Base-by-base conservation (phyloP, 352 stramenopile genomes). In the Phytophthora sojae region DNA sequence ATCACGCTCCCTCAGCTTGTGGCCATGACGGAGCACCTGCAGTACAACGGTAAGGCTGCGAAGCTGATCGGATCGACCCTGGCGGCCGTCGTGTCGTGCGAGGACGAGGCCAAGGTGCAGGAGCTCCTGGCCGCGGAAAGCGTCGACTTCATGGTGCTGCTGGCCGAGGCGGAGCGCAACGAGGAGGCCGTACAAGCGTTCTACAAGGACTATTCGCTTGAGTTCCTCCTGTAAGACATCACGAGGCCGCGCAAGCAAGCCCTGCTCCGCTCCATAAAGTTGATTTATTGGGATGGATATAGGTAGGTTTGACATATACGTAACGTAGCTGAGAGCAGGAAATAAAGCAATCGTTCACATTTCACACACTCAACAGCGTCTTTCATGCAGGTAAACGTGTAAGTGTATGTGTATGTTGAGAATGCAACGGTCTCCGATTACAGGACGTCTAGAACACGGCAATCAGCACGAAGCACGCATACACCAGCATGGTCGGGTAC, bases 401-500 rank as follows among this genome's bases (percentile, higher is more conserved):
- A 17, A 14, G 12, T 6, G 39, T 47, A 47, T n/a, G 39, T 47
- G 32, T 39, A 39, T 39, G 32, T 12, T 15, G 32, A 47, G 39
- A 47, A 47, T 47, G 39, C 39, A 47, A 3, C 39, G 14, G 19
- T 47, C 39, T 39, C 12, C 32, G 14, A 39, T 14, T 39, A 39
- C 35, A 50, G 15, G 25, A 45, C 17, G 53, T 58, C 67, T 90
- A 99, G 81, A 99, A 99, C 45, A 99, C 97, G 5, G 98, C 98
- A 75, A 99, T 99, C 26, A 99, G 95, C 45, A 99, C 97, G 86
- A 99, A 99, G 77, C 94, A 98, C 37, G 88, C 97, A 86, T 99
- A 99, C 26, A 99, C 82, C 23, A 99, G 80, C 23, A 96, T 93
- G 62, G 98, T 92, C 5, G 98, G 98, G 87, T 99, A 99, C 58